phyloP scores from a whole-genome alignment of 495 filamentous ascomycete genomes.

The Neurospora sublineolata region DNA sequence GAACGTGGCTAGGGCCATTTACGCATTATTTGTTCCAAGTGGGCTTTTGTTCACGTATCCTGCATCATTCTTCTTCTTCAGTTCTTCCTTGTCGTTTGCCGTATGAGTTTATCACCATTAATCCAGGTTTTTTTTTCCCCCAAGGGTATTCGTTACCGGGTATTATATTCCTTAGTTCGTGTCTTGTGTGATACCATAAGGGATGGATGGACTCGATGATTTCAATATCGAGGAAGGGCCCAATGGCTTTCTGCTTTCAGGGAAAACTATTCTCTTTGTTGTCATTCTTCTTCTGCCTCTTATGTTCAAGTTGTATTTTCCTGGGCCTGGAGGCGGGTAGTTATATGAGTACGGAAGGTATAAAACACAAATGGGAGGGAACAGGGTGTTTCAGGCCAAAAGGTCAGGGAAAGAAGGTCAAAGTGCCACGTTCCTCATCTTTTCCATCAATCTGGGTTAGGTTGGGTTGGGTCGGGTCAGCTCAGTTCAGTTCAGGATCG shows the following conservation, averaged over 20 bases:
- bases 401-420: neutral
- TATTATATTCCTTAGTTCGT: neutral
- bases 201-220: neutral
- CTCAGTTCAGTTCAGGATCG: neutral
- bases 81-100: neutral
- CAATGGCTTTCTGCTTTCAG: neutral
- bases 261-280: neutral
- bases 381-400: neutral
- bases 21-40: neutral
- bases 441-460: neutral
- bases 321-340: neutral
- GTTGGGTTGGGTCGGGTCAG: neutral
- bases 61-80: neutral
- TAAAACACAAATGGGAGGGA: neutral
- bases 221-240: neutral
- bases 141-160: neutral
- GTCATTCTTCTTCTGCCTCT: neutral
- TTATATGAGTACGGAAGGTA: neutral
- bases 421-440: neutral
- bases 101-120: neutral
- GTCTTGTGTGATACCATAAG: neutral
- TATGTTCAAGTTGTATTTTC: neutral
- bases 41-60: neutral
- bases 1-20: neutral
- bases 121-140: neutral